Evolutionary conservation across 2,329 filamentous ascomycete genomes (phyloP), one percentile per base, ranked within the genome.

Genomic region (Pseudopithomyces maydicus): DNA sequence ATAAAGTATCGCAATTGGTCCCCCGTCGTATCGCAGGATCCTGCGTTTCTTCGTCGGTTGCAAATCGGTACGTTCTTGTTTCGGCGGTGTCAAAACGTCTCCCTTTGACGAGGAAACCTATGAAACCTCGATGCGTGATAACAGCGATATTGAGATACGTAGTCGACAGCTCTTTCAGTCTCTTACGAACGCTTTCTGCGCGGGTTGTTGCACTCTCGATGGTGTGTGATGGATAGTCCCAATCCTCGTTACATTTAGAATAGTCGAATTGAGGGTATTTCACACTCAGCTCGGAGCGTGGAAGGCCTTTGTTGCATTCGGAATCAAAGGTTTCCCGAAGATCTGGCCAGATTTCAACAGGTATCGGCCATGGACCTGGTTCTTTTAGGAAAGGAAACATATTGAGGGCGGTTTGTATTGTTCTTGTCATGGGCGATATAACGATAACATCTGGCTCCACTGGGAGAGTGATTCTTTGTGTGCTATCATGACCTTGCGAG

Each of bases 381-480:
- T 49, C 23, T 39, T 44, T 43, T 12, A 68, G 52, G 12, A 26
- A 55, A 0, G 63, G 61, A 22, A 68, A 65, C 4, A 66, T 52
- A 35, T 65, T 66, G 4, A 67, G 44, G 1, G 65, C 66, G 1
- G 66, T 68, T 41, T 69, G 57, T 14, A 69, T 57, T 3, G 65
- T 65, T n/a, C 66, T 60, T 11, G 59, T 68, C 59, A 68, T 66
- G 26, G 65, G 64, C 6, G 66, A 69, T 26, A 69, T 61, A 44
- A 69, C 43, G 48, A 69, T 57, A 3, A 69, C 38, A 23, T 68
- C 59, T 20, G 66, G 65, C 6, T 6, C 36, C 0, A 44, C 7
- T 3, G 55, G 7, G 7, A 63, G 46, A 8, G 52, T 51, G 23
- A 63, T 59, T 12, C 44, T 36, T 43, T 58, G 58, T 8, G 63